Evolutionary conservation across 805 yeast genomes (phyloP).

Genomic region (Dipodascus albidus): DNA sequence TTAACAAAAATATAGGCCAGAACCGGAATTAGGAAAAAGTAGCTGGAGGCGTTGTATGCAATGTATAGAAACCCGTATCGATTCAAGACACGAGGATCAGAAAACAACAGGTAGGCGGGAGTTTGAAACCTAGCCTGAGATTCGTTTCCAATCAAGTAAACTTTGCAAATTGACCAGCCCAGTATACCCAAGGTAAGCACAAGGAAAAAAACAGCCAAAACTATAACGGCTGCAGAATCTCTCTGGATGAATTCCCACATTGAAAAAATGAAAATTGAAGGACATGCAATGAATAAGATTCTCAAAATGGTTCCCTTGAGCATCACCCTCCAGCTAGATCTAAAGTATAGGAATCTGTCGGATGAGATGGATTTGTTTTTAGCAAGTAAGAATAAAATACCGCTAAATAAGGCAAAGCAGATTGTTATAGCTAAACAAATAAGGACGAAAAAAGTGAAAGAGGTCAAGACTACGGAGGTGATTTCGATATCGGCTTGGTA

Average conservation of each 20-base stretch:
- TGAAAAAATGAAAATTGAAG: slow-evolving; percentile 67
- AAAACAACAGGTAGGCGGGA: slow-evolving; percentile 81
- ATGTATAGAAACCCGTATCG: slow-evolving; percentile 85
- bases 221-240: slow-evolving; percentile 85
- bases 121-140: slow-evolving; percentile 56
- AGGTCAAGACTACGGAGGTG: slow-evolving; percentile 74
- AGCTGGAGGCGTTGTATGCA: slow-evolving; percentile 69
- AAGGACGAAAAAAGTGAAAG: slow-evolving; percentile 74
- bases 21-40: slow-evolving; percentile 72
- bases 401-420: slow-evolving; percentile 43
- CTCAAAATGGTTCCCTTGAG: slow-evolving; percentile 72
- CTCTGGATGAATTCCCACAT: slow-evolving; percentile 75
- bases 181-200: slow-evolving; percentile 48
- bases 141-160: slow-evolving; percentile 45
- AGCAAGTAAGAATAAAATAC: slow-evolving; percentile 24
- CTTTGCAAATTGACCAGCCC: slow-evolving; percentile 55
- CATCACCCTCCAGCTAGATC: slow-evolving; percentile 44
- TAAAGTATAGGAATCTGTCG: slow-evolving; percentile 36
- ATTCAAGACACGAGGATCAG: slow-evolving; percentile 58
- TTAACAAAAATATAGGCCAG: slow-evolving; percentile 52
- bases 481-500: slow-evolving; percentile 67
- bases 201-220: slow-evolving; percentile 63
- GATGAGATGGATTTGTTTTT: slow-evolving; percentile 25
- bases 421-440: slow-evolving; percentile 64
- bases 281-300: slow-evolving; percentile 74